Conservation (phyloP, 495 filamentous ascomycete species). For the Mytilinidion resinicola region DNA sequence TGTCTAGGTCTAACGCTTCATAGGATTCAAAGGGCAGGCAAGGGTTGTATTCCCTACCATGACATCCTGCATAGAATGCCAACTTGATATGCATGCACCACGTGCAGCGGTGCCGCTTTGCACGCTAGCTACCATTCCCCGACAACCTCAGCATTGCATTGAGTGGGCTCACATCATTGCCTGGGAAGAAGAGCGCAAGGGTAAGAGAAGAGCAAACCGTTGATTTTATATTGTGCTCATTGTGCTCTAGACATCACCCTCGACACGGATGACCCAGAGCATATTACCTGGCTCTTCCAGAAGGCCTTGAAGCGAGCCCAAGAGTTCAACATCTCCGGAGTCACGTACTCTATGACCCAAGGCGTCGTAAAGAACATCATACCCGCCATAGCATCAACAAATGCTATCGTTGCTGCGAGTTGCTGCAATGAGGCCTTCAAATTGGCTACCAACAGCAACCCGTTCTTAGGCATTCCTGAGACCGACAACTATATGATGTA, state of each 20-base stretch:
- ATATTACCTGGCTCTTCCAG: constrained; percentile 94
- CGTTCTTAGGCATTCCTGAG: constrained; percentile 52
- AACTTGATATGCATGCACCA: constrained; percentile 95
- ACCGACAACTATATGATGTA: constrained; percentile 98
- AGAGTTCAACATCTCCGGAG: constrained; percentile 86
- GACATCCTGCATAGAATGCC: constrained; percentile 95
- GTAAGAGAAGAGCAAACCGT: constrained; percentile 25
- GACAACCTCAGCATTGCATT: constrained; percentile 96
- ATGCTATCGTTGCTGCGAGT: constrained; percentile 89
- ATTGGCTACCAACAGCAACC: constrained; percentile 74
- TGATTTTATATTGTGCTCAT: not conserved
- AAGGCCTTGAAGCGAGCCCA: constrained; percentile 71
- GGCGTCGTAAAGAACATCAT: constrained; percentile 99
- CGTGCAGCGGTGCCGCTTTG: constrained; percentile 91
- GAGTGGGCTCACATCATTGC: constrained; percentile 96
- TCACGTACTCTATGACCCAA: constrained; percentile 95
- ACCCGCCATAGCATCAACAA: constrained; percentile 95
- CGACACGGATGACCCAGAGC: constrained; percentile 93
- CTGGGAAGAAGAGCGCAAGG: constrained; percentile 58
- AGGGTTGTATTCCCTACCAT: constrained; percentile 88
- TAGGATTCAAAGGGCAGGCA: constrained; percentile 93
- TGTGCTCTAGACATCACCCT: constrained; percentile 44
- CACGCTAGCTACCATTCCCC: constrained; percentile 92
- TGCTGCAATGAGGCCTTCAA: constrained; percentile 98
- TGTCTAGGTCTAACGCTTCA: not conserved